Base-by-base conservation (phyloP, 192 early-diverging fungal species). In the Ramicandelaber brevisporus region DNA sequence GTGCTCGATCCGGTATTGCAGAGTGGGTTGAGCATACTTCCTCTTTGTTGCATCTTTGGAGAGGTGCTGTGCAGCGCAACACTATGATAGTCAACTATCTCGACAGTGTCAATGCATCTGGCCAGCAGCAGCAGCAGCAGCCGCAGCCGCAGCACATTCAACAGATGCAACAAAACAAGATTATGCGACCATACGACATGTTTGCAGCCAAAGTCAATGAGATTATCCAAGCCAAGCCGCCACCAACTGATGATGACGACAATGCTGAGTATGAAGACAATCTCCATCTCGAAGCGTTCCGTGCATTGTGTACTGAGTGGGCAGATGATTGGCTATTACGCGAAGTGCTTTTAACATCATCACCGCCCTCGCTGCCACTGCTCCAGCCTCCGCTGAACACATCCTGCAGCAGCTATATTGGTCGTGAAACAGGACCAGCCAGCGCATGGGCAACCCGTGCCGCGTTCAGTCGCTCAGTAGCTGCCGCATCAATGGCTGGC, bases 1-100 rank as follows among this genome's bases (percentile, higher is more conserved):
- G 73, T 13, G 53, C 65, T 12, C 61, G 67, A 28, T 77, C 69
- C n/a, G 90, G 87, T 1, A 71, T 93, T 60, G 85, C 90, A 26
- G 68, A 90, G 39, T 90, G 84, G 66, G 75, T 97, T 4, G 69
- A 81, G 9, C 57, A 65, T 37, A 66, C 73, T 4, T 59, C 61
- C 0, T 68, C 70, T 0, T 31, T 93, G 8, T 93, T 77, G 43
- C 21, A 44, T 17, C 24, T 50, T 4, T 48, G n/a, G n/a, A n/a
- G n/a, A n/a, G n/a, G n/a, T n/a, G n/a, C n/a, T n/a, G n/a, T n/a
- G n/a, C n/a, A n/a, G n/a, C n/a, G n/a, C n/a, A n/a, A n/a, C n/a
- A n/a, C n/a, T n/a, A n/a, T n/a, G n/a, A 32, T 20, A 1, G 20
- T 6, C 31, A 20, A 7, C 20, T 16, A 20, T 31, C 17, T 20